Evolutionary conservation across 1,284 basidiomycete species (phyloP), one percentile per base, ranked within the genome.

Genomic region (Erythrobasidium hasegawianum): DNA sequence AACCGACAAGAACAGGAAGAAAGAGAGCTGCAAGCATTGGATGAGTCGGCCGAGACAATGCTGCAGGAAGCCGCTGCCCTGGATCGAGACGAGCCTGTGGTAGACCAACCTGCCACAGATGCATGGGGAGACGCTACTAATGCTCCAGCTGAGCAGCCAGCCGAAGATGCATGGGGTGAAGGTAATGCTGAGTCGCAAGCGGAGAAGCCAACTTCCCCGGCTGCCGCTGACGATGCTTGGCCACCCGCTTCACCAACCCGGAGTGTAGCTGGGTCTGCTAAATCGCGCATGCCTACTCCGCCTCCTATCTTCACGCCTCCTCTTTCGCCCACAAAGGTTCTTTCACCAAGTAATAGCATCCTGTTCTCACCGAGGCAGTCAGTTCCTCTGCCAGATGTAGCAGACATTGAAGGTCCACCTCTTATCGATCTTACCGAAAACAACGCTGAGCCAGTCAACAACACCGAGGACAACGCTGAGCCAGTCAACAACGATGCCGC

Each of bases 1-100:
- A n/a, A 24, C 43, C 43, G 43, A 8, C 43, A 24, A 47, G 43
- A 47, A 47, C n/a, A n/a, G n/a, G 43, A 47, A 47, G 43, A 47
- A 33, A 4, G 43, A 5, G 43, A 47, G 22, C 22, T 47, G 5
- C 43, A 47, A 14, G 33, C 33, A 33, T 33, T 33, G 33, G 33
- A 33, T 33, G 33, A 33, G 33, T 33, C 33, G 33, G 33, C 33
- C 33, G 33, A 33, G 11, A 33, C 33, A 11, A 33, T 33, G 33
- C 33, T 33, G 33, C 33, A 33, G 11, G 33, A 33, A 47, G 45
- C 45, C 45, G 45, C n/a, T 47, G 45, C n/a, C 8, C 22, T 24
- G 16, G 45, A 47, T n/a, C 45, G 45, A 24, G n/a, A 7, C 16
- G n/a, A 47, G 45, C 45, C n/a, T 8, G 22, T 4, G 14, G 45